Conservation (phyloP, 192 early-diverging fungal genomes). For the Radiomyces spectabilis region DNA sequence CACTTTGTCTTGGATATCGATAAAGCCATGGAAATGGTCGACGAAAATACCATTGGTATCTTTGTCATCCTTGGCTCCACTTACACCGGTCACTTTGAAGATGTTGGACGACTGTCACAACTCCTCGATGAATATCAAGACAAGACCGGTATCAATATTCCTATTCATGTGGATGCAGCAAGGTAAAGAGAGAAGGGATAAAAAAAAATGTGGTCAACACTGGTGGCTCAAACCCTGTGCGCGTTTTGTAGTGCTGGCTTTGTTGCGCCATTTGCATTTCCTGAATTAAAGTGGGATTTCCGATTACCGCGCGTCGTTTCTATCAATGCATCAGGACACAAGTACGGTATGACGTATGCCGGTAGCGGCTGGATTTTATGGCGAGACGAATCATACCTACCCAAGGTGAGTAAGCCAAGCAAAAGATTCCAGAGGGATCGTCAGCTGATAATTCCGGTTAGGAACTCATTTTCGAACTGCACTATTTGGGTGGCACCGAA, state of each 20-base stretch:
- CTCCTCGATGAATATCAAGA: slow-evolving; percentile 55
- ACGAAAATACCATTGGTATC: slow-evolving; percentile 85
- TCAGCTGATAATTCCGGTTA: too few relatives aligned
- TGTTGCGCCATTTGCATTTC: slow-evolving; percentile 73
- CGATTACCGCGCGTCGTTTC: slow-evolving; percentile 61
- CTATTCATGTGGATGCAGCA: slow-evolving; percentile 83
- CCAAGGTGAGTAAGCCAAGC: too few relatives aligned
- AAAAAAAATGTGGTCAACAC: too few relatives aligned
- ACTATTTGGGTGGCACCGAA: slow-evolving; percentile 22
- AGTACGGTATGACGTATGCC: slow-evolving; percentile 57
- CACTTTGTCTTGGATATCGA: slow-evolving; percentile 52
- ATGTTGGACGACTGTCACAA: slow-evolving; percentile 54
- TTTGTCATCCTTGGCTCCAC: slow-evolving; percentile 72
- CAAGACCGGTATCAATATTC: slow-evolving; percentile 60
- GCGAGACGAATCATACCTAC: slow-evolving; percentile 57
- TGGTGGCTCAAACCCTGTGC: too few relatives aligned
- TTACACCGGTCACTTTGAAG: slow-evolving; percentile 82
- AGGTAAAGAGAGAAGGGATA: slow-evolving; percentile 13
- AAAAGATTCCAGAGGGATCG: too few relatives aligned
- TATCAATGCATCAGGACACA: slow-evolving; percentile 82
- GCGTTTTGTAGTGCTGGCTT: slow-evolving; percentile 58
- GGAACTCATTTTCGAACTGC: slow-evolving; percentile 64
- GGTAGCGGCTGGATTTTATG: slow-evolving; percentile 82
- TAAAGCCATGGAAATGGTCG: slow-evolving; percentile 60
- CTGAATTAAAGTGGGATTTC: slow-evolving; percentile 67